Evolutionary conservation across 805 yeast species (phyloP), one percentile per base, ranked within the genome.

Genomic region (Starmera pachycereana): DNA sequence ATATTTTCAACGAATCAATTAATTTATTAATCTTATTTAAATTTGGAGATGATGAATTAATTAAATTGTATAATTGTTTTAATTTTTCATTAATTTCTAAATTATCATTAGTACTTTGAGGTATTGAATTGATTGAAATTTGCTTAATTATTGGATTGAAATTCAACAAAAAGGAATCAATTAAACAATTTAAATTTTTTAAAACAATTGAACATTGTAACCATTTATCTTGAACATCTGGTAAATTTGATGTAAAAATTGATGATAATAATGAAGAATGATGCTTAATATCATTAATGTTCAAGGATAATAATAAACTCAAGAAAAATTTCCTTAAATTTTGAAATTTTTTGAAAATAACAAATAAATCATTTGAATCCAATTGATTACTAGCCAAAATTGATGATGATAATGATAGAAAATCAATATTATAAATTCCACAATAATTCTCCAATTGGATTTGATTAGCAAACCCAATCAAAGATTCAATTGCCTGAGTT

Each of bases 261-360:
- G 16, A 5, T 42, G 40, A 44, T 34, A 25, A 50, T 48, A 59
- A 58, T 44, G 19, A 35, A 19, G 33, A 43, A 45, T 34, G 52
- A 45, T 47, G 45, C 52, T 35, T 37, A 38, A 40, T 47, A 22
- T 22, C 27, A 8, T 22, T 22, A 8, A 22, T 22, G 27, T 41
- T 36, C 13, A 63, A 48, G 1, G 75, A 63, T 35, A 72, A 43
- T 16, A 71, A 43, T 32, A 65, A 56, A 51, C 74, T 69, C 3
- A 72, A 52, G 38, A 65, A 50, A 35, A 68, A 62, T n/a, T 71
- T 60, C 40, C 72, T 57, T 34, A 70, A 40, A 28, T 57, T 45
- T 29, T 66, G 68, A 11, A 65, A 52, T 40, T 62, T 58, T 35
- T 55, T 49, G 25, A 65, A 47, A 33, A 58, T 65, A 4, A 40